Base-by-base conservation (phyloP, 129 eudicot genomes). In the Flaveria sonorensis region DNA sequence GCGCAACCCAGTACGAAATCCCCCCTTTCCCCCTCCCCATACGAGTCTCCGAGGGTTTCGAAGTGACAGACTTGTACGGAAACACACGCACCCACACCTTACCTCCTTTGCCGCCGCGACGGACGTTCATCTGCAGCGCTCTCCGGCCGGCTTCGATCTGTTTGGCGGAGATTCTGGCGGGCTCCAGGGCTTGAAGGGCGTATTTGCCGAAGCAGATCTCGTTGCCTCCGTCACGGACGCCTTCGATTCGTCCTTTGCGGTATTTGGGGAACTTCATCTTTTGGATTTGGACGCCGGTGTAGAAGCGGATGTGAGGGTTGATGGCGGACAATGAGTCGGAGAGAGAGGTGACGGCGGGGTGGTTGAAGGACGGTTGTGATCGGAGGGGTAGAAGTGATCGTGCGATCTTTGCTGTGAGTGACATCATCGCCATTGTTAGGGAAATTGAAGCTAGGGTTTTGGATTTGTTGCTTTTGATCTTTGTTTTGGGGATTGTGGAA, bases 11-110 rank as follows among this genome's bases (percentile, higher is more conserved):
- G 77, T 75, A 73, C 20, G 81, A 66, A 40, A 73, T 66, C 0
- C 68, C 55, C 40, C 84, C 86, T 74, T 82, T 85, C 13, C 86
- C 89, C 26, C 81, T 71, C 7, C 83, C 86, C 86, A 82, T 85
- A 24, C 89, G 82, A 3, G 71, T 53, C 67, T 79, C 86, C 0
- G 89, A 65, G 0, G 86, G 87, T 71, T 75, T 86, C 32, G 77
- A 11, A 21, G 89, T 79, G 12, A 86, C 79, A 23, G 84, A 75
- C 60, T 82, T 82, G 46, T 32, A 74, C 6, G 89, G 82, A 70
- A 81, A 85, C 2, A 85, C 76, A 62, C 89, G 81, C 0, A 83
- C 83, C 86, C 85, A 74, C 6, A 82, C 70, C 52, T 76, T 79
- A 53, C 83, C 85, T 43, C 84, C 84, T 67, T 81, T 81, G 4